phyloP scores from a whole-genome alignment of 768 basidiomycete genomes.

The Heimioporus sp. region DNA sequence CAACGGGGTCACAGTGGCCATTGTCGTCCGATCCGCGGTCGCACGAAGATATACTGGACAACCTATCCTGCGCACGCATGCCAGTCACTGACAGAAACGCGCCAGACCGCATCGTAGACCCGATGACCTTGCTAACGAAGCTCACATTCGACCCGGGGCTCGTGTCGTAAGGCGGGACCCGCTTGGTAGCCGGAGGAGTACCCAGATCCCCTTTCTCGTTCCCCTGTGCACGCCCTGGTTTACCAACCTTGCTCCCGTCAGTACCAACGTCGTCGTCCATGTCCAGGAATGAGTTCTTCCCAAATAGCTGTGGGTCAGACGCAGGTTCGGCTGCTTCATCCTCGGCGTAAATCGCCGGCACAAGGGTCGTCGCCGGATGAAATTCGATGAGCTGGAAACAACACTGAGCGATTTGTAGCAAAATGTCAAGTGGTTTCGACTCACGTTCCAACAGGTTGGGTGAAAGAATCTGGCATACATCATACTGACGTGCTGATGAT shows the following conservation, averaged over 20 bases:
- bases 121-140: constrained; percentile 16
- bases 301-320: constrained; percentile 1
- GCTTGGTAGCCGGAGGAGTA: not conserved
- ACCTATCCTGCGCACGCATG: too few species aligned
- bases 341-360: constrained; percentile 20
- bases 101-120: constrained; percentile 5
- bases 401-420: not conserved
- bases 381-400: constrained; percentile 9
- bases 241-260: not conserved
- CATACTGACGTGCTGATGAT: constrained; percentile 15
- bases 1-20: too few species aligned
- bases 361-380: constrained; percentile 10
- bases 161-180: constrained; percentile 14
- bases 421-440: too few species aligned
- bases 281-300: constrained; percentile 12
- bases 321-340: constrained; percentile 9
- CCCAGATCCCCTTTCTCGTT: not conserved
- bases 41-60: too few species aligned
- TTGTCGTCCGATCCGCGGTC: too few species aligned
- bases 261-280: not conserved
- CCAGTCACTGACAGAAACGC: constrained; percentile 13
- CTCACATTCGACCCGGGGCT: not conserved
- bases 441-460: constrained; percentile 13
- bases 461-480: constrained; percentile 22
- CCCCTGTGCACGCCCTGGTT: not conserved